These are phyloP conservation scores for Canariomyces notabilis DNA, from an alignment of 2,329 filamentous ascomycete species.

Conservation along the genomic window DNA sequence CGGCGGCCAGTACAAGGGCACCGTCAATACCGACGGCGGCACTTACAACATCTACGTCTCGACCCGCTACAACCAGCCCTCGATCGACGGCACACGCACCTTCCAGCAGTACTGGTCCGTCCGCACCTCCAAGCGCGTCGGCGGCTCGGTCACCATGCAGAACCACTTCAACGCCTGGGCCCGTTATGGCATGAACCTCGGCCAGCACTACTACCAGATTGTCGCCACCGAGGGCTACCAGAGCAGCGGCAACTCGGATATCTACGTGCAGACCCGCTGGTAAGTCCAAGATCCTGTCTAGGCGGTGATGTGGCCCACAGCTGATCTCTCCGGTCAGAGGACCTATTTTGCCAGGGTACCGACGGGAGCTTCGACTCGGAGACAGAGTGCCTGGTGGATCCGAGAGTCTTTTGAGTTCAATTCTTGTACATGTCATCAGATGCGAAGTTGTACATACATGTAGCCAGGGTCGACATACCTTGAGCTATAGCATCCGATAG, in stretches of 20 bases:
- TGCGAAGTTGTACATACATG: too few relatives aligned
- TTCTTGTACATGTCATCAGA: too few relatives aligned
- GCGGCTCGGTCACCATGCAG: slow-evolving; percentile 44
- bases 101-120: slow-evolving; percentile 49
- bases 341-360: too few relatives aligned
- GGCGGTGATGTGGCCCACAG: too few relatives aligned
- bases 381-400: too few relatives aligned
- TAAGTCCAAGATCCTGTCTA: neutral
- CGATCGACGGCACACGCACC: slow-evolving; percentile 41
- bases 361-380: too few relatives aligned
- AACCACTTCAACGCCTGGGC: slow-evolving; percentile 52
- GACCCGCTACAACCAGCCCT: slow-evolving; percentile 36
- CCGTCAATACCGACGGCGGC: slow-evolving; percentile 31
- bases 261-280: slow-evolving; percentile 2
- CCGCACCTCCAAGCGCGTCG: slow-evolving; percentile 40
- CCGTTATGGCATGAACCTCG: slow-evolving; percentile 39
- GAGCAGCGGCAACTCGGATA: slow-evolving; percentile 11
- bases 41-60: slow-evolving; percentile 34
- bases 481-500: too few relatives aligned
- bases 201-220: slow-evolving; percentile 47
- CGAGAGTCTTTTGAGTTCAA: too few relatives aligned
- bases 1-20: slow-evolving; percentile 29
- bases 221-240: slow-evolving; percentile 46
- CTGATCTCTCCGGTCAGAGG: too few relatives aligned
- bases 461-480: too few relatives aligned